Base-by-base conservation (phyloP, 2,329 filamentous ascomycete genomes). In the Davidsoniella virescens region DNA sequence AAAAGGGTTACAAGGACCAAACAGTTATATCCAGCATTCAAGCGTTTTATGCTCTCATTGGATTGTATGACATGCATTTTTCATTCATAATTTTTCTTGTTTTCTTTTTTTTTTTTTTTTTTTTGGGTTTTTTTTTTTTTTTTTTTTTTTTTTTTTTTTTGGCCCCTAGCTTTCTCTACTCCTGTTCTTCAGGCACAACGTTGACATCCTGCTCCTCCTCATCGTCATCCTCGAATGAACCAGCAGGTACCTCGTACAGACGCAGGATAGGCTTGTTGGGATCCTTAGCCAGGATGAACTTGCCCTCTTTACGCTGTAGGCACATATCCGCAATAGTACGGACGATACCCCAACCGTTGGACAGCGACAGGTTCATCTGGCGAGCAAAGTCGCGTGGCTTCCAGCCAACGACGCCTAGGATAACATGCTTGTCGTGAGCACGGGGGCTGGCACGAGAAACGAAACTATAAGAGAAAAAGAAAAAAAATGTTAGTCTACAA, bases 301-400 rank as follows among this genome's bases (percentile, higher is more conserved):
- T 88, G 66, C 82, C 83, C 58, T 87, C 82, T 44, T 79, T 74
- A 63, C 79, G 80, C 49, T 76, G 73, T 59, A 87, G 75, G 60
- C 82, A 84, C 83, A 96, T 93, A 67, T 98, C 92, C 59, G 87
- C 86, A 62, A 98, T 95, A 47, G 92, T 98, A 57, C 92, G 86
- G 54, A 98, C 92, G 57, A 98, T 96, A 66, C 92, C 92, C 92
- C 92, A 98, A 56, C 92, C 92, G 69, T 98, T 98, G 69, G 84
- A 84, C 52, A 96, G 76, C 61, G 88, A 93, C 61, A 98, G 69
- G 70, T 95, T 95, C 92, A 98, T 98, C 74, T 98, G 92, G 62
- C 78, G 76, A 55, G 92, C 92, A 59, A 98, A 96, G 64, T 98
- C 93, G 60, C 85, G 82, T 37, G 92, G 92, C 74, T 98, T 98